Base-by-base conservation (phyloP, 306 rosid species). In the Luffa acutangula region DNA sequence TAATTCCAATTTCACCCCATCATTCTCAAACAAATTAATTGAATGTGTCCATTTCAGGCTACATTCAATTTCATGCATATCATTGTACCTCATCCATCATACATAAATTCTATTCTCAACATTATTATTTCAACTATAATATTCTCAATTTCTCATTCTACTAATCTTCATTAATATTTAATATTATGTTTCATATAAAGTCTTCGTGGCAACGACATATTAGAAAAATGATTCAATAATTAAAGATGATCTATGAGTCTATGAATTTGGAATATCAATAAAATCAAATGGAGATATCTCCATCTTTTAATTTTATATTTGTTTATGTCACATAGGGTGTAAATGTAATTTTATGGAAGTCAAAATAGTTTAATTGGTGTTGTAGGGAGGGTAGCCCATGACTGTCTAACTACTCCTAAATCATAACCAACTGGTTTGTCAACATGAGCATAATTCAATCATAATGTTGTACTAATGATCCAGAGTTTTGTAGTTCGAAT, bases 1-100 rank as follows among this genome's bases (percentile, higher is more conserved):
- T 46, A 81, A 80, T 46, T 74, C 65, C 14, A 34, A 41, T 34
- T 74, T 79, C 56, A 74, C 73, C 74, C 75, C 75, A 69, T 69
- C 53, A 42, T 69, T 42, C 75, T n/a, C 52, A n/a, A 67, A 67
- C 75, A 67, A 41, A 9, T 42, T 42, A 69, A 69, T 42, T 42
- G 36, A 69, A 31, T 74, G 62, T 25, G 5, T 46, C 39, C 77
- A 71, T 20, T 20, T 1, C 4, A 25, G 20, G 20, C 54, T 48
- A 20, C 76, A 46, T 71, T 69, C 18, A n/a, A 9, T 42, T n/a
- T 69, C 15, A 43, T 46, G 39, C 45, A 1, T 43, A 4, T 18
- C 12, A 18, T 18, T 67, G 1, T 41, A 67, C 33, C 10, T 9
- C 10, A 34, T 41, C 6, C 46, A 65, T 65, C 72, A 9, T 20